Percentiles rank a stretch among this genome's conserved stretches.
Evolutionary conservation across 1,284 basidiomycete genomes (phyloP).

Genomic region (Heliocybe sulcata): DNA sequence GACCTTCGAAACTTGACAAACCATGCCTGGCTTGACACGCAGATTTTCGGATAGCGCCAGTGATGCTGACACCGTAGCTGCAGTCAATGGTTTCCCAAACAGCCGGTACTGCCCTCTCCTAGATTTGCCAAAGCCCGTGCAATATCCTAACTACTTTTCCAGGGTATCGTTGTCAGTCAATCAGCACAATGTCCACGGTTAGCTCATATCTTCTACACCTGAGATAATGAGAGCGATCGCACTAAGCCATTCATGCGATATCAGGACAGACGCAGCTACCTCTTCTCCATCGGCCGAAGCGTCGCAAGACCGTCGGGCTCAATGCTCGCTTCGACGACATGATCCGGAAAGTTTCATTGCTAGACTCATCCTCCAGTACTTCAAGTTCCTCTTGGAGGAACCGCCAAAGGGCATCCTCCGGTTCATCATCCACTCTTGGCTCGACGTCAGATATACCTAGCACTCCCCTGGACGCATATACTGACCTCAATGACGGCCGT

Average conservation of each 20-base stretch:
- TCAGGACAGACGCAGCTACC: constrained; percentile 3
- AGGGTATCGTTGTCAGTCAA: neutral
- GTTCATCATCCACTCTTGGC: constrained; percentile 33
- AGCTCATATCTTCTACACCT: neutral
- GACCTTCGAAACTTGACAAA: neutral
- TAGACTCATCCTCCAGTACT: constrained; percentile 19
- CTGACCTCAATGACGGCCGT: constrained; percentile 20
- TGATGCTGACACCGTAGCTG: neutral
- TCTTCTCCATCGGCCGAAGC: constrained; percentile 25
- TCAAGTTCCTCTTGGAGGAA: constrained; percentile 13
- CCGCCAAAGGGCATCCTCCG: constrained; percentile 26
- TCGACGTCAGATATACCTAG: constrained; percentile 32
- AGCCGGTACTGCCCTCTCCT: too few species aligned
- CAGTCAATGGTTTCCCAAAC: neutral
- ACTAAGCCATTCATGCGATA: neutral
- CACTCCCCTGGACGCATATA: constrained; percentile 37
- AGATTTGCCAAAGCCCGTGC: too few species aligned
- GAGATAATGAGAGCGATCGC: neutral
- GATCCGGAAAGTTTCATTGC: constrained; percentile 46
- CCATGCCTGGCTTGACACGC: neutral
- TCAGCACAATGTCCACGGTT: neutral
- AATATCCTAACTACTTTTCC: neutral
- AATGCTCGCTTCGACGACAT: constrained; percentile 60
- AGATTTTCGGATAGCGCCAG: neutral
- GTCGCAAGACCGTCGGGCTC: constrained; percentile 38